Conservation (phyloP, 257 asterid genomes). For the Gynochthodes officinalis region DNA sequence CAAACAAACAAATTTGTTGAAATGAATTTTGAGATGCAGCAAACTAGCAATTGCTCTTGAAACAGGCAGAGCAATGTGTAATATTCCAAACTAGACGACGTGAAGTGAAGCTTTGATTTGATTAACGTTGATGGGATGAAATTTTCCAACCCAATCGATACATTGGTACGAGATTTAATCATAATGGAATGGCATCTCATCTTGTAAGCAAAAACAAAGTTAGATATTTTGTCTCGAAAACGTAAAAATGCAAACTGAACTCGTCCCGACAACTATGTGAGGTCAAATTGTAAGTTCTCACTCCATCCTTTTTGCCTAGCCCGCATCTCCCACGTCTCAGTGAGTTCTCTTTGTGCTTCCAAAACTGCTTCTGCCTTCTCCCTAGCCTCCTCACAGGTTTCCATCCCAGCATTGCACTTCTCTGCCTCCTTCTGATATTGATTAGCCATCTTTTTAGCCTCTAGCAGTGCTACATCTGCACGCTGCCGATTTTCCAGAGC, state of each 20-base stretch:
- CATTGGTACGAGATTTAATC: too few relatives aligned
- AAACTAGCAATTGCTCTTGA: neutral
- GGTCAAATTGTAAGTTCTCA: conserved; percentile 29
- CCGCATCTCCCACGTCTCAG: conserved; percentile 75
- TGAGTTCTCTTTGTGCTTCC: conserved; percentile 54
- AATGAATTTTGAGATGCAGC: neutral
- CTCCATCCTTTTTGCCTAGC: conserved; percentile 91
- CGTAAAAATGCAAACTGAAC: too few relatives aligned
- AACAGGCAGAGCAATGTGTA: neutral
- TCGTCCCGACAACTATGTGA: too few relatives aligned
- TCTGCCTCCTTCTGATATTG: conserved; percentile 94
- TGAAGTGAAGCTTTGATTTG: neutral
- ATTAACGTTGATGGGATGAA: too few relatives aligned
- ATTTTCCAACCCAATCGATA: too few relatives aligned
- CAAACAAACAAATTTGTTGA: neutral
- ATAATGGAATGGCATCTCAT: too few relatives aligned
- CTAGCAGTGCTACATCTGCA: conserved; percentile 80
- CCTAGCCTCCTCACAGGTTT: conserved; percentile 91
- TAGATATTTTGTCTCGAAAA: too few relatives aligned
- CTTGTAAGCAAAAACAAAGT: too few relatives aligned
- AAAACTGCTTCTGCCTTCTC: conserved; percentile 73
- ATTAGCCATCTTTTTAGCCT: conserved; percentile 85
- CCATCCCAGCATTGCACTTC: conserved; percentile 96
- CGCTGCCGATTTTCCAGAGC: conserved; percentile 72
- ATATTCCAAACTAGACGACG: neutral